phyloP scores from a whole-genome alignment of 78 protist genomes.

The Salpingoeca rosetta region DNA sequence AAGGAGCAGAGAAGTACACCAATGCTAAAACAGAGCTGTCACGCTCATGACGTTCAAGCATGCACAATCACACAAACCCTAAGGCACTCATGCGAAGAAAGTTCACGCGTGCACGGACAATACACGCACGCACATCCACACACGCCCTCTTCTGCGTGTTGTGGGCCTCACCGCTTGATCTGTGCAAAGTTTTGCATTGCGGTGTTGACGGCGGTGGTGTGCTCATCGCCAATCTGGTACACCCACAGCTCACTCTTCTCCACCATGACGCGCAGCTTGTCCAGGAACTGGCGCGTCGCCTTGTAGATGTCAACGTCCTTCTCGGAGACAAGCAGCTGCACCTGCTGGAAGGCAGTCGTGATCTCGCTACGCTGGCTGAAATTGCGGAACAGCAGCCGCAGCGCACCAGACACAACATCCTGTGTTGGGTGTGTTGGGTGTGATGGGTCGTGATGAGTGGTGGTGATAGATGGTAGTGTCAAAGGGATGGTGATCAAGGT shows the following conservation, averaged over 20 bases:
- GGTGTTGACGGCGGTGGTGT: neutral
- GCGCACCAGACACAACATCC: neutral
- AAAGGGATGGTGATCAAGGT: too few species aligned
- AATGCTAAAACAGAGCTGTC: too few species aligned
- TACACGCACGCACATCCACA: too few species aligned
- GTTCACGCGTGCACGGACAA: too few species aligned
- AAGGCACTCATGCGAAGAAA: too few species aligned
- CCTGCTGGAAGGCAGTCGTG: neutral
- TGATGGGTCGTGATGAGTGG: too few species aligned
- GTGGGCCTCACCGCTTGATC: too few species aligned
- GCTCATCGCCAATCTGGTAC: neutral
- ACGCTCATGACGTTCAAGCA: too few species aligned
- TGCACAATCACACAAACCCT: too few species aligned
- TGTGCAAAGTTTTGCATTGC: neutral
- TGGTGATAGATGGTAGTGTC: too few species aligned
- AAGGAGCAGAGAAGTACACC: too few species aligned
- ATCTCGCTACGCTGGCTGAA: slow-evolving; percentile 10
- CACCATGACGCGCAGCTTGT: slow-evolving; percentile 13
- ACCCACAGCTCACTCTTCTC: slow-evolving; percentile 31
- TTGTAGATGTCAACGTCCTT: neutral
- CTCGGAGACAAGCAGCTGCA: slow-evolving; percentile 24
- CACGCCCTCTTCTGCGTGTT: too few species aligned
- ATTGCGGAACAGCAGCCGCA: slow-evolving; percentile 19
- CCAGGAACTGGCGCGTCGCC: neutral
- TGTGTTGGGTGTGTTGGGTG: neutral